These are phyloP conservation scores for Allantophomopsis lycopodina DNA, from an alignment of 2,329 filamentous ascomycete species.

Conservation along the genomic window DNA sequence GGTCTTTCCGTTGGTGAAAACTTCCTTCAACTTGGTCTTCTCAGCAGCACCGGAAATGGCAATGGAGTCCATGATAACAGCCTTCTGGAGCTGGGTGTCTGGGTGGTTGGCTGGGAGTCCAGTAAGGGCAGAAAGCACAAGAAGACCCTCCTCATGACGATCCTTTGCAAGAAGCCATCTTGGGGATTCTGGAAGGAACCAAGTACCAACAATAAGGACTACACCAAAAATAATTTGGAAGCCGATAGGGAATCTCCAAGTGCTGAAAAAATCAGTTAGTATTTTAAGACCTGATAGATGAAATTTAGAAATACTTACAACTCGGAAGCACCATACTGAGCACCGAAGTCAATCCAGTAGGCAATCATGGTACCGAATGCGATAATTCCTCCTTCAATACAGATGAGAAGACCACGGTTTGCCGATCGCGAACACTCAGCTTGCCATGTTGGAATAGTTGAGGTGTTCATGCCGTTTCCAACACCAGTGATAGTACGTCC, in stretches of 20 bases:
- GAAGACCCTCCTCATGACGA: conserved; percentile 91
- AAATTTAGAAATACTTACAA: conserved; percentile 18
- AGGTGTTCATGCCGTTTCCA: conserved; percentile 36
- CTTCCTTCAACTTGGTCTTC: conserved; percentile 21
- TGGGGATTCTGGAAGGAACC: conserved; percentile 91
- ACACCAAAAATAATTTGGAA: conserved; percentile 91
- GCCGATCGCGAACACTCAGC: conserved; percentile 32
- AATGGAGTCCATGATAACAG: conserved; percentile 22
- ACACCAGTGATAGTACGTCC: conserved; percentile 34
- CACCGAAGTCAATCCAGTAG: conserved; percentile 97
- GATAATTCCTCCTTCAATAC: conserved; percentile 43
- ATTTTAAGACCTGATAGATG: too few relatives aligned
- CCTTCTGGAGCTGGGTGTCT: conserved; percentile 16
- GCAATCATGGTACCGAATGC: conserved; percentile 62
- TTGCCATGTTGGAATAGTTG: conserved; percentile 46
- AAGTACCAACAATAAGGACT: conserved; percentile 67
- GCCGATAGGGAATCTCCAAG: conserved; percentile 79
- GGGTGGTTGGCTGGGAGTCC: conserved; percentile 40
- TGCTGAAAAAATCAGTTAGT: conserved; percentile 19
- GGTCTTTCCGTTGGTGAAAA: conserved; percentile 36
- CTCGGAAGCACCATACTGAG: conserved; percentile 72
- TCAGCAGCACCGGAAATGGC: conserved; percentile 18
- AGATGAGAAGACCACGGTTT: conserved; percentile 32
- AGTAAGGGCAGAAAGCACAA: conserved; percentile 92
- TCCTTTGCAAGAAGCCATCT: conserved; percentile 95